phyloP scores from a whole-genome alignment of 2,329 filamentous ascomycete genomes.

The Fonsecaea erecta region DNA sequence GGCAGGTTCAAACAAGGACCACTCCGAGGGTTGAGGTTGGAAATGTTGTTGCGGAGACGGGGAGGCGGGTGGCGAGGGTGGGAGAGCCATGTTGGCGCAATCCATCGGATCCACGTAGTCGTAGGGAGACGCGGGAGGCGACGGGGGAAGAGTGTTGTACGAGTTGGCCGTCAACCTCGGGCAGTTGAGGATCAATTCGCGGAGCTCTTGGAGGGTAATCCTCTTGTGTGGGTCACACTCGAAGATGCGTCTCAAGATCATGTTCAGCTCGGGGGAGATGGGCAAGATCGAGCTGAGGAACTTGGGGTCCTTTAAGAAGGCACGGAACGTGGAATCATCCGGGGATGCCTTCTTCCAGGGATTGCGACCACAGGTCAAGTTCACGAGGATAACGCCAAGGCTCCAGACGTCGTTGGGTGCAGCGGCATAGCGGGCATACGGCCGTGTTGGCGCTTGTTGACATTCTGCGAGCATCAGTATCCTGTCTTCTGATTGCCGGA shows the following conservation, averaged over 20 bases:
- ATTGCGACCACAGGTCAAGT: constrained; percentile 96
- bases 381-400: constrained; percentile 96
- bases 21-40: constrained; percentile 34
- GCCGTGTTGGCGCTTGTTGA: constrained; percentile 74
- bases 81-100: constrained; percentile 44
- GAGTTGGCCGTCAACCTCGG: constrained; percentile 66
- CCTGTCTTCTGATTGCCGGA: too few relatives aligned
- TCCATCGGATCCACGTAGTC: constrained; percentile 44
- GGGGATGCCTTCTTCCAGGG: constrained; percentile 96
- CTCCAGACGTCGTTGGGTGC: constrained; percentile 98
- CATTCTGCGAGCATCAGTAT: constrained; percentile 69
- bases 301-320: constrained; percentile 79
- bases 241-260: constrained; percentile 85
- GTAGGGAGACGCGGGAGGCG: constrained; percentile 43
- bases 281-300: constrained; percentile 94
- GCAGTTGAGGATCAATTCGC: constrained; percentile 76
- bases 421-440: constrained; percentile 79
- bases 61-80: constrained; percentile 43
- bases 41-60: constrained; percentile 31
- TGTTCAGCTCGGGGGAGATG: constrained; percentile 84
- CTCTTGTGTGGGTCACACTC: constrained; percentile 80
- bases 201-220: constrained; percentile 80
- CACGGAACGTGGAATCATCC: constrained; percentile 93
- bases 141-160: constrained; percentile 48
- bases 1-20: constrained; percentile 35